phyloP scores from a whole-genome alignment of 1,139 yeast genomes.

The Geotrichum aggregatum region DNA sequence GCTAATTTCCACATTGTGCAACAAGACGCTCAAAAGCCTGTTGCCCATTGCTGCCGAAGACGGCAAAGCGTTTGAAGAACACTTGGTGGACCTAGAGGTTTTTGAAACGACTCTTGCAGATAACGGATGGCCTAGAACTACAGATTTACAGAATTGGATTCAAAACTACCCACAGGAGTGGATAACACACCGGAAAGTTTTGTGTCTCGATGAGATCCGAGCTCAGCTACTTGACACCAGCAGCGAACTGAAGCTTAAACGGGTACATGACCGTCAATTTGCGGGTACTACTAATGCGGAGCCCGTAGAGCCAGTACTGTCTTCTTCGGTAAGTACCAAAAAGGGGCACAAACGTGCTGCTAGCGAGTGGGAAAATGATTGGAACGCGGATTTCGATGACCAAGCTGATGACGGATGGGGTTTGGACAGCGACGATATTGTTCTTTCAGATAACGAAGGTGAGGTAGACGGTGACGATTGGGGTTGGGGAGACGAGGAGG shows the following conservation, averaged over 20 bases:
- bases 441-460: slow-evolving; percentile 17
- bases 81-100: slow-evolving; percentile 23
- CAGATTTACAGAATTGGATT: slow-evolving; percentile 30
- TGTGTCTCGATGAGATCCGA: slow-evolving; percentile 26
- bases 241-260: background rate
- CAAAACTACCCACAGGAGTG: slow-evolving; percentile 28
- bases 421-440: slow-evolving; percentile 13
- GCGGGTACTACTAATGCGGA: slow-evolving; percentile 1
- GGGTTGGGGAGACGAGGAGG: slow-evolving; percentile 34
- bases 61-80: slow-evolving; percentile 28
- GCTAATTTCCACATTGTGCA: slow-evolving; percentile 25
- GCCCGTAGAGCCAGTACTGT: background rate
- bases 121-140: slow-evolving; percentile 23
- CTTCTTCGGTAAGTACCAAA: background rate
- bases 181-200: slow-evolving; percentile 27
- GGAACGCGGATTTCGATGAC: slow-evolving; percentile 14
- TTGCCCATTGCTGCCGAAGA: slow-evolving; percentile 28
- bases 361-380: slow-evolving; percentile 11
- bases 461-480: slow-evolving; percentile 29
- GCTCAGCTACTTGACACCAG: slow-evolving; percentile 11
- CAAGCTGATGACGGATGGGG: slow-evolving; percentile 17
- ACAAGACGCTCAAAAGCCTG: slow-evolving; percentile 26
- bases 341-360: slow-evolving; percentile 9
- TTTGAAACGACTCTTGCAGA: slow-evolving; percentile 13
- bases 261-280: slow-evolving; percentile 11